These are phyloP conservation scores for Coniochaeta sp. DNA, from an alignment of 2,329 filamentous ascomycete species.

Conservation along the genomic window DNA sequence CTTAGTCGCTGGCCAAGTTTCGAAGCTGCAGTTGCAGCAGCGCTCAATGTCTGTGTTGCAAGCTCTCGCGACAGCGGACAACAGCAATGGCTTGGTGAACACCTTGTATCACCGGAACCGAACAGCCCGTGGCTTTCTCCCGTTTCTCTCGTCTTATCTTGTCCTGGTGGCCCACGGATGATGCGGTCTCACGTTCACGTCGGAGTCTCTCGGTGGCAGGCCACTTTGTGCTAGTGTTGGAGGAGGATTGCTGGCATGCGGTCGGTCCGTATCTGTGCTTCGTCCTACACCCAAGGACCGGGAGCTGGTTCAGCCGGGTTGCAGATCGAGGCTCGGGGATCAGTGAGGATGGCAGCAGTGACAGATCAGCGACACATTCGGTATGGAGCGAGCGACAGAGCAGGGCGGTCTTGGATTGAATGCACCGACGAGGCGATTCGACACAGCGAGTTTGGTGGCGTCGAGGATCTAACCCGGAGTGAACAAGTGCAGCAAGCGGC, in stretches of 20 bases:
- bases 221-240: not conserved
- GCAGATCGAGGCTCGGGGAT: not conserved
- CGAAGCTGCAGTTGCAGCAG: slow-evolving; percentile 19
- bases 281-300: not conserved
- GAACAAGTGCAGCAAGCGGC: slow-evolving; percentile 1
- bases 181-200: not conserved
- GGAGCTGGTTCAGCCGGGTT: not conserved
- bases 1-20: slow-evolving; percentile 24
- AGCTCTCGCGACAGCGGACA: slow-evolving; percentile 3
- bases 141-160: not conserved
- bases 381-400: not conserved
- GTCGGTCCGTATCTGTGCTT: not conserved
- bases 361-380: not conserved
- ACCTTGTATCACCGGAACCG: not conserved
- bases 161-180: not conserved
- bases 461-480: not conserved
- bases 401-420: not conserved
- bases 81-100: not conserved
- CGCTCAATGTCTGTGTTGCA: slow-evolving; percentile 8
- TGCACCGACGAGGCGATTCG: not conserved
- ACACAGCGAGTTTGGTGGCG: not conserved
- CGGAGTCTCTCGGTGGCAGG: not conserved
- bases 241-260: slow-evolving; percentile 1
- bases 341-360: not conserved
- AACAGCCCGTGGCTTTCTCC: not conserved